Percentiles rank a stretch among this genome's conserved stretches.
These are phyloP conservation scores for Kokia cookei DNA, from an alignment of 441 rosid species.

Conservation along the genomic window DNA sequence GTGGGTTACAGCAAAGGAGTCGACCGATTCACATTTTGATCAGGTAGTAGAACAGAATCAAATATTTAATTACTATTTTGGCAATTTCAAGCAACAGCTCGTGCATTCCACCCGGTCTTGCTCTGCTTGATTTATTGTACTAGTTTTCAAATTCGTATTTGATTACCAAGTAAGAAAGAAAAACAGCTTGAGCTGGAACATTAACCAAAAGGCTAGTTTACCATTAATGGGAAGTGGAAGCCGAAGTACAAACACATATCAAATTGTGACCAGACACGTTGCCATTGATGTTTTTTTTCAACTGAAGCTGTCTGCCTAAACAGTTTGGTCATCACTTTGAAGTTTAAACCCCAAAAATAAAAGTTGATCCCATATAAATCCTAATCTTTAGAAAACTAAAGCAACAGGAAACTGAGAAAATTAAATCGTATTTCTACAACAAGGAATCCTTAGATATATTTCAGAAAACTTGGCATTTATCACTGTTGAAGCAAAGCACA, in stretches of 20 bases:
- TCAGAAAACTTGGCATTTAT: slow-evolving; percentile 9
- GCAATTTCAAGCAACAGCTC: not conserved
- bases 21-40: not conserved
- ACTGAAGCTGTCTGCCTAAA: not conserved
- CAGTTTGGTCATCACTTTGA: not conserved
- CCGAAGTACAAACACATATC: not conserved
- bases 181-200: not conserved
- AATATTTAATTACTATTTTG: not conserved
- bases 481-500: slow-evolving; percentile 4
- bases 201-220: not conserved
- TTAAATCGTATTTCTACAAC: not conserved
- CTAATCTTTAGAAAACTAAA: not conserved
- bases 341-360: not conserved
- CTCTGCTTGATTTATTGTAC: not conserved
- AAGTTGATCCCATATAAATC: not conserved
- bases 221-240: not conserved
- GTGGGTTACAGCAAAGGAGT: not conserved
- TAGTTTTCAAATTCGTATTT: not conserved
- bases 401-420: not conserved
- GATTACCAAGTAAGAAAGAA: not conserved
- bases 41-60: no score
- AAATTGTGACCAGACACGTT: not conserved
- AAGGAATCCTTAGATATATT: not conserved
- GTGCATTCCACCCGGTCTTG: not conserved
- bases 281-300: not conserved